phyloP scores from a whole-genome alignment of 2,329 filamentous ascomycete genomes.

The Onygenales sp. region DNA sequence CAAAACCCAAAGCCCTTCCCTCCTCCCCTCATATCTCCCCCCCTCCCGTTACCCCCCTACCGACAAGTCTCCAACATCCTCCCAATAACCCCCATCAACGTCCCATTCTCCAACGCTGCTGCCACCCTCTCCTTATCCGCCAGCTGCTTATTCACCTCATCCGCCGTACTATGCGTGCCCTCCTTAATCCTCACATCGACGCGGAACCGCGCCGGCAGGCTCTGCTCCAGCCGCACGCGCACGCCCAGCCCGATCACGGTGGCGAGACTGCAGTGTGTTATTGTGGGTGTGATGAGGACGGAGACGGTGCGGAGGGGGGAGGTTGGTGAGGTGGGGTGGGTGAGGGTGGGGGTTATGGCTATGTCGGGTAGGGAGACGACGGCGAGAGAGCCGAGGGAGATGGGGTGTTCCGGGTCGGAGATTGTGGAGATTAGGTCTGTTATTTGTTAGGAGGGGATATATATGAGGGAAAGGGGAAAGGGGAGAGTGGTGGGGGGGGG shows the following conservation, averaged over 20 bases:
- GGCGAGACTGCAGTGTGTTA: constrained; percentile 91
- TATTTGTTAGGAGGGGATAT: constrained; percentile 25
- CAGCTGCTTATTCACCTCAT: constrained; percentile 94
- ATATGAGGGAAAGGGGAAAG: not conserved
- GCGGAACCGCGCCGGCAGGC: constrained; percentile 81
- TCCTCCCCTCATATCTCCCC: not conserved
- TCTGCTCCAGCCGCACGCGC: constrained; percentile 80
- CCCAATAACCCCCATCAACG: constrained; percentile 73
- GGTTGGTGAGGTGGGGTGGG: constrained; percentile 46
- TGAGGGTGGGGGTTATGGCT: constrained; percentile 60
- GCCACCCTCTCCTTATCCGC: constrained; percentile 94
- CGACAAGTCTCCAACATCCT: constrained; percentile 89
- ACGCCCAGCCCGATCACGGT: constrained; percentile 94
- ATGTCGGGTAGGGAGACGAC: constrained; percentile 97
- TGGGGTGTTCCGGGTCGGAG: constrained; percentile 90
- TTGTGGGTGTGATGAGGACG: constrained; percentile 89
- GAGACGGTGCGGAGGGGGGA: constrained; percentile 63
- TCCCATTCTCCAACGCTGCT: constrained; percentile 88
- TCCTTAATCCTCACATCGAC: constrained; percentile 92
- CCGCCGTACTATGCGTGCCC: constrained; percentile 88
- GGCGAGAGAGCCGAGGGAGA: constrained; percentile 83
- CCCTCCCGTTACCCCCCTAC: constrained; percentile 22
- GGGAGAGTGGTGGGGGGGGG: not conserved
- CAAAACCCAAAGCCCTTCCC: not conserved
- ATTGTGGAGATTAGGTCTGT: constrained; percentile 88